Percentiles rank a stretch among this genome's conserved stretches.
These are phyloP conservation scores for Lindgomyces ingoldianus DNA, from an alignment of 495 filamentous ascomycete species.

Conservation along the genomic window DNA sequence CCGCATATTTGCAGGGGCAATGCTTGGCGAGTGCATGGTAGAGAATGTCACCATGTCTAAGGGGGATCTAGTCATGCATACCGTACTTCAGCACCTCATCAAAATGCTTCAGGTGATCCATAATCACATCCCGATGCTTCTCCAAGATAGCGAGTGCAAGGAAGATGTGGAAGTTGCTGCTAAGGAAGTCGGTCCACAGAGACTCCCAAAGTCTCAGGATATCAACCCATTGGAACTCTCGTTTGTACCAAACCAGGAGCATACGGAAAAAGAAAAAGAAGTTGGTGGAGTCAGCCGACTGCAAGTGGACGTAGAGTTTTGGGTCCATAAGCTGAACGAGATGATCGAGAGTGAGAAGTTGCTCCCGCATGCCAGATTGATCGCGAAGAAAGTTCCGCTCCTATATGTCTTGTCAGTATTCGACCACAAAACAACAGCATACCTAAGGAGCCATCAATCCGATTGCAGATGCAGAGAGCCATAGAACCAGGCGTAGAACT, in stretches of 20 bases:
- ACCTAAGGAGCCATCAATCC: background rate
- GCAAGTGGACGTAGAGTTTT: conserved; percentile 84
- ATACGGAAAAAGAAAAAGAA: conserved; percentile 99
- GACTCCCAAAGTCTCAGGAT: conserved; percentile 88
- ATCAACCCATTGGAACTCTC: conserved; percentile 88
- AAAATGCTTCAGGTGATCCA: conserved; percentile 90
- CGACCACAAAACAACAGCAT: background rate
- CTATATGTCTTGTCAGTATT: conserved; percentile 39
- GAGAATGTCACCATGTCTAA: conserved; percentile 9
- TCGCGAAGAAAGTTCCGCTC: conserved; percentile 97
- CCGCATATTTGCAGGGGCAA: too few relatives aligned
- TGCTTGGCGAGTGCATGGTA: background rate
- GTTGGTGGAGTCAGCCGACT: conserved; percentile 89
- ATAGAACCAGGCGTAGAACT: too few relatives aligned
- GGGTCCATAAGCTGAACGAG: conserved; percentile 96
- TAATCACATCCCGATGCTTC: conserved; percentile 90
- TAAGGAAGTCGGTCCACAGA: conserved; percentile 90
- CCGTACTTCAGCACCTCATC: conserved; percentile 97
- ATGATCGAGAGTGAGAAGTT: conserved; percentile 87
- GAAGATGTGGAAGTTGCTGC: conserved; percentile 89
- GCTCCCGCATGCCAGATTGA: conserved; percentile 90
- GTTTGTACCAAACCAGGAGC: conserved; percentile 97
- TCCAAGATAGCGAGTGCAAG: conserved; percentile 93
- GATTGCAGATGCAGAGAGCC: too few relatives aligned
- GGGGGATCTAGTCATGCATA: conserved; percentile 47